phyloP scores from a whole-genome alignment of 2,329 filamentous ascomycete species.

The Colletotrichum coccodes region DNA sequence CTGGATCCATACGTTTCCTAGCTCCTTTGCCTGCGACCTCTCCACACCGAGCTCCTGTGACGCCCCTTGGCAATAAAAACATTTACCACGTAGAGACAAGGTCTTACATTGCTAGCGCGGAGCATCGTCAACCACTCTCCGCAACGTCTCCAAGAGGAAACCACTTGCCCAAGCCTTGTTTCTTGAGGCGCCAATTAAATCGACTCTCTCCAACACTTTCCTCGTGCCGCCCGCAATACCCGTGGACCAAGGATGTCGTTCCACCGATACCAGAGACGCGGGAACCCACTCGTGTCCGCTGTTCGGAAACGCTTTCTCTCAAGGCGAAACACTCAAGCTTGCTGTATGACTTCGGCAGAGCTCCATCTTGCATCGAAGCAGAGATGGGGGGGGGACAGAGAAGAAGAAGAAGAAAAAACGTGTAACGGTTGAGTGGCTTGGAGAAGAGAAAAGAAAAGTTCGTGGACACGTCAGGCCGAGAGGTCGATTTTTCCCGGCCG shows the following conservation, averaged over 20 bases:
- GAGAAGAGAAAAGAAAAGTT: not conserved
- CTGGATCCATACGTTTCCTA: not conserved
- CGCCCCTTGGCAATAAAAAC: constrained; percentile 23
- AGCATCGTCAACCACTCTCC: not conserved
- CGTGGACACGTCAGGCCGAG: not conserved
- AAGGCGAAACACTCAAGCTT: constrained; percentile 18
- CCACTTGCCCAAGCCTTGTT: not conserved
- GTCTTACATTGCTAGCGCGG: not conserved
- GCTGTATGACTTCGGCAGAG: not conserved
- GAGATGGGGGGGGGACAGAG: not conserved
- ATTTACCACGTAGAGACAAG: not conserved
- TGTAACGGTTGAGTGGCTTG: not conserved
- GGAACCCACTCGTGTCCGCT: constrained; percentile 12
- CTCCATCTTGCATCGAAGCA: not conserved
- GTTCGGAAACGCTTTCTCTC: constrained; percentile 15
- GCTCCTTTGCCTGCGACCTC: constrained; percentile 17
- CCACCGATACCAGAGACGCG: not conserved
- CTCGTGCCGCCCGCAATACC: not conserved
- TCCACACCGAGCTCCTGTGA: constrained; percentile 1
- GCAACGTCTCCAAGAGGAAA: not conserved
- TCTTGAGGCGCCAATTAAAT: not conserved
- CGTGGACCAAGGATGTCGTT: not conserved
- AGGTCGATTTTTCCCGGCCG: not conserved
- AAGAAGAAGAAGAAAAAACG: not conserved
- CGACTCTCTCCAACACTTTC: not conserved